Base-by-base conservation (phyloP, 1,284 basidiomycete genomes). In the Cryptococcus sp. region DNA sequence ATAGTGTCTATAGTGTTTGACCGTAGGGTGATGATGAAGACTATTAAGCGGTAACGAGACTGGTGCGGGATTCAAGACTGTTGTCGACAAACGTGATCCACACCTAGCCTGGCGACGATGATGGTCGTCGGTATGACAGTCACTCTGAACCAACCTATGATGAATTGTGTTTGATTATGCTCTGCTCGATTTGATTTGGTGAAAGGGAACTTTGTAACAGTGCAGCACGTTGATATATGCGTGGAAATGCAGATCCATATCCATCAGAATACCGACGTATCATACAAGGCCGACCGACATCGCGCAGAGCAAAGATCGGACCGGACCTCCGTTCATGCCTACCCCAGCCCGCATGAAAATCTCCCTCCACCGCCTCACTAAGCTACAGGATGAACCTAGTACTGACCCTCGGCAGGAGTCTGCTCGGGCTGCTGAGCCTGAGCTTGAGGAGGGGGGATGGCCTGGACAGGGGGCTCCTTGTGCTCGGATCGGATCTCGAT, bases 401-500 rank as follows among this genome's bases (percentile, higher is more conserved):
- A 60, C 16, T 27, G 27, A 42, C 42, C 52, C 35, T 47, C 57
- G 38, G 59, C 59, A 23, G 54, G 54, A 25, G 31, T 53, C 48
- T 55, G 49, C 49, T 53, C 54, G 45, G 52, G 52, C 47, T 62
- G 59, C 53, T 64, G 59, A 44, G 62, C 59, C 19, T 55, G 57
- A 25, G 60, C 58, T 35, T 35, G 31, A 27, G 64, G 66, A 40
- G 65, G 62, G 31, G 62, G 65, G 60, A 72, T 69, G 51, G 66
- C 61, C 60, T 71, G 69, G 57, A 71, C 71, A 52, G 69, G 73
- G 59, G 66, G 65, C 59, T 74, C 69, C 65, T 72, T 73, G 75
- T 78, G 72, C 69, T 79, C 79, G 52, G 76, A 78, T 66, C 72
- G 71, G 70, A 78, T 78, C 66, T 74, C 70, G 73, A 83, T 78